Conservation (phyloP, 345 rosid genomes). For the Boechera divaricarpa region DNA sequence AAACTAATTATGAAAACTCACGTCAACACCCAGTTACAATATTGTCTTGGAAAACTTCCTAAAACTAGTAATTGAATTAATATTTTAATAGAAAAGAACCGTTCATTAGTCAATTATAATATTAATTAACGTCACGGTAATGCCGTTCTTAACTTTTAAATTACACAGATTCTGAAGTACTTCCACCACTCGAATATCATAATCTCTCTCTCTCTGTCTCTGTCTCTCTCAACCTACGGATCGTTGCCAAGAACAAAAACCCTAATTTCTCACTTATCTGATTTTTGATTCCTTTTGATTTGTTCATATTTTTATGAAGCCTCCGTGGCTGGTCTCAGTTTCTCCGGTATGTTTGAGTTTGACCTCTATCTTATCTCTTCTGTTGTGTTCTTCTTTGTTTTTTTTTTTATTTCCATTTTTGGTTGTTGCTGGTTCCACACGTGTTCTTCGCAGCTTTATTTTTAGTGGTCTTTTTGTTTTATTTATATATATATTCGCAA, state of each 20-base stretch:
- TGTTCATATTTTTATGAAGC: slow-evolving; percentile 57
- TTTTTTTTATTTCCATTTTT: background rate
- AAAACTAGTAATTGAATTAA: slow-evolving; percentile 19
- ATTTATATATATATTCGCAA: background rate
- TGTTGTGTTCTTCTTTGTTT: slow-evolving; percentile 24
- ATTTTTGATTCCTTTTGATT: background rate
- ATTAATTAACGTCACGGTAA: slow-evolving; percentile 36
- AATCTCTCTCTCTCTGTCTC: slow-evolving; percentile 15
- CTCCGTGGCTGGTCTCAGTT: slow-evolving; percentile 55
- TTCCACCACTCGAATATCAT: slow-evolving; percentile 33
- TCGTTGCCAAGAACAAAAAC: slow-evolving; percentile 23
- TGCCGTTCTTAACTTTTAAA: slow-evolving; percentile 21
- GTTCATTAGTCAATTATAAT: slow-evolving; percentile 36
- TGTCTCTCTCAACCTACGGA: slow-evolving; percentile 27
- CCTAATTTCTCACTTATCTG: slow-evolving; percentile 31
- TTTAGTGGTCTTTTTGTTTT: slow-evolving; percentile 26
- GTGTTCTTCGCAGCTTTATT: slow-evolving; percentile 40
- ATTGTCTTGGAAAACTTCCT: slow-evolving; percentile 29
- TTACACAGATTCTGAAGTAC: slow-evolving; percentile 28
- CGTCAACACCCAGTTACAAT: slow-evolving; percentile 1
- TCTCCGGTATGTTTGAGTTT: slow-evolving; percentile 45
- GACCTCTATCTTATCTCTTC: slow-evolving; percentile 18
- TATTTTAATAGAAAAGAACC: slow-evolving; percentile 27
- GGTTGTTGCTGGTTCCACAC: slow-evolving; percentile 47
- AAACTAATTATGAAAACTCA: slow-evolving; percentile 5